Evolutionary conservation across 1,284 basidiomycete genomes (phyloP).

Genomic region (Puccinia hordei): DNA sequence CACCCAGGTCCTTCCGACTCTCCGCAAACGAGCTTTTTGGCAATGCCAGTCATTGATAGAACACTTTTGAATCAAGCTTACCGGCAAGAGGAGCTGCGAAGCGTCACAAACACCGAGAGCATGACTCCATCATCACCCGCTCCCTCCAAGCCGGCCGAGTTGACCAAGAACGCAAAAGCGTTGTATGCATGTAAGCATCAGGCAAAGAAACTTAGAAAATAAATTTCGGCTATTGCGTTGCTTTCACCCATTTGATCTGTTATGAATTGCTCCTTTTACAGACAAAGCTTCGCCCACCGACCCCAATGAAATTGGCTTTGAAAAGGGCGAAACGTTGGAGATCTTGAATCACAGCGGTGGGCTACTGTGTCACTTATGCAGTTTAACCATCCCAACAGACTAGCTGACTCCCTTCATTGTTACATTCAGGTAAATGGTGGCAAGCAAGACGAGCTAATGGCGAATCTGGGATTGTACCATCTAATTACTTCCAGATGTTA

Average conservation of each 20-base stretch:
- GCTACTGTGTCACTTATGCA: constrained; percentile 54
- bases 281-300: constrained; percentile 91
- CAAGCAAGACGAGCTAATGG: constrained; percentile 85
- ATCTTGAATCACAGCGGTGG: constrained; percentile 80
- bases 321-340: constrained; percentile 89
- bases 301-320: constrained; percentile 92
- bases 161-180: constrained; percentile 74
- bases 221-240: background rate
- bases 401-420: background rate
- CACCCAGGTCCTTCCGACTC: background rate
- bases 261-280: constrained; percentile 61
- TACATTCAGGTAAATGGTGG: constrained; percentile 81
- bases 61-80: constrained; percentile 20
- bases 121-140: background rate
- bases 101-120: constrained; percentile 19
- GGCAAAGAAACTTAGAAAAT: constrained; percentile 42
- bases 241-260: background rate
- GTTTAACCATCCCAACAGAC: background rate
- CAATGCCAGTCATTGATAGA: constrained; percentile 14
- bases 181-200: constrained; percentile 76
- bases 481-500: constrained; percentile 58
- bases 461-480: constrained; percentile 68
- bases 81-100: constrained; percentile 24
- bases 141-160: constrained; percentile 44
- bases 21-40: background rate